A percentile compares a stretch with the other conserved stretches of the same genome.
phyloP scores from a whole-genome alignment of 306 rosid genomes.

The Malus orientalis region DNA sequence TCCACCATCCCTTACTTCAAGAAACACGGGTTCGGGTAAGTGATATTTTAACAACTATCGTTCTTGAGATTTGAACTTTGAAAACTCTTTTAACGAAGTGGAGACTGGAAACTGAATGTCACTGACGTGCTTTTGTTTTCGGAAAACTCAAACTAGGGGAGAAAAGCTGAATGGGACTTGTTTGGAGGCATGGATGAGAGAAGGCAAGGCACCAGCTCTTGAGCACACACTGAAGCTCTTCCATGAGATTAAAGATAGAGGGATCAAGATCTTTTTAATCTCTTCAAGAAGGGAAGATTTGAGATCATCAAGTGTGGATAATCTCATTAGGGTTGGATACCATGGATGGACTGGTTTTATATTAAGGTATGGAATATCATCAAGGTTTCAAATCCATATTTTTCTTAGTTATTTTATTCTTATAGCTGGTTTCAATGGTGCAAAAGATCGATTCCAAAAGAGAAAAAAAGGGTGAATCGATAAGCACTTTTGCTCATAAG shows the following conservation, averaged over 20 bases:
- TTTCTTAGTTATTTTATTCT: not conserved
- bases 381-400: not conserved
- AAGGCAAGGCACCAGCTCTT: slow-evolving; percentile 49
- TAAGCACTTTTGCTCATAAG: not conserved
- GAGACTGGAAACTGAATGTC: not conserved
- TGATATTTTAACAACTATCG: not conserved
- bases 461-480: not conserved
- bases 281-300: slow-evolving; percentile 53
- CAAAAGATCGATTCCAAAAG: no score
- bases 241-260: slow-evolving; percentile 46
- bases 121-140: not conserved
- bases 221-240: slow-evolving; percentile 44
- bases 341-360: slow-evolving; percentile 56
- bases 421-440: no score
- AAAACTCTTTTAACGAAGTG: not conserved
- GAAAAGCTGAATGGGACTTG: slow-evolving; percentile 36
- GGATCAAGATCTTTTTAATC: slow-evolving; percentile 37
- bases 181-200: slow-evolving; percentile 51
- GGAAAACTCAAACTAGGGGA: slow-evolving; percentile 29
- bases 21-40: slow-evolving; percentile 45
- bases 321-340: slow-evolving; percentile 54
- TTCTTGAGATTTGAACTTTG: not conserved
- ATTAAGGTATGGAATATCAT: slow-evolving; percentile 26
- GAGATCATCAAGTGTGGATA: slow-evolving; percentile 45
- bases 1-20: slow-evolving; percentile 62